Base-by-base conservation (phyloP, 2,329 filamentous ascomycete genomes). In the Beauveria sp. region DNA sequence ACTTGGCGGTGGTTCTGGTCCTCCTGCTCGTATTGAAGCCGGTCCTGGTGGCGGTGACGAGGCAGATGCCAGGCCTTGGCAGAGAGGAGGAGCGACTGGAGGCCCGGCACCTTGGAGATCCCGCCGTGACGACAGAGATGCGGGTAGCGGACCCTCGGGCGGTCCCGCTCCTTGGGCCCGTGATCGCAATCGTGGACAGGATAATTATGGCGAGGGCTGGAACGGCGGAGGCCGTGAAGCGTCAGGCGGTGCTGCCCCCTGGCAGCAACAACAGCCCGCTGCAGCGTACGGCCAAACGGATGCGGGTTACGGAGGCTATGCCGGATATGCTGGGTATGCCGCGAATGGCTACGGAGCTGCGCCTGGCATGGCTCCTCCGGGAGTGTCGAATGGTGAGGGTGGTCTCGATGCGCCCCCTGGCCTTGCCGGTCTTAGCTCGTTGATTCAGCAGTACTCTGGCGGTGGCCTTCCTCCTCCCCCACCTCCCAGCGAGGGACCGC, bases 21-120 rank as follows among this genome's bases (percentile, higher is more conserved):
- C 88, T 43, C 88, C 87, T 67, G 88, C 87, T 66, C 90, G 90
- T 65, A 96, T 99, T 70, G 94, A 96, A 77, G 91, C 88, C 64
- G 91, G 90, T 14, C 89, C 91, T 61, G 85, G 84, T 60, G 79
- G 72, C 62, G 68, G 77, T 65, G 84, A 87, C 44, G 77, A 76
- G 62, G 79, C 79, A 65, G 86, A 88, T 67, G 80, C 84, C 67
- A 93, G 91, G 75, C 92, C 92, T 55, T 97, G 92, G 92, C 89
- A 96, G 72, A 86, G 90, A 70, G 90, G 90, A 70, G 90, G 88
- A 43, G 90, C 91, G 20, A 92, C 89, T 34, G 91, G 90, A 62
- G 91, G 88, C 62, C 84, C 90, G 71, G 92, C 92, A 66, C 92
- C 92, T 8, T 96, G 92, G 91, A 81, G 83, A 62, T 76, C 73